Evolutionary conservation across 2,329 filamentous ascomycete genomes (phyloP).

Genomic region (Cordyceps militaris): DNA sequence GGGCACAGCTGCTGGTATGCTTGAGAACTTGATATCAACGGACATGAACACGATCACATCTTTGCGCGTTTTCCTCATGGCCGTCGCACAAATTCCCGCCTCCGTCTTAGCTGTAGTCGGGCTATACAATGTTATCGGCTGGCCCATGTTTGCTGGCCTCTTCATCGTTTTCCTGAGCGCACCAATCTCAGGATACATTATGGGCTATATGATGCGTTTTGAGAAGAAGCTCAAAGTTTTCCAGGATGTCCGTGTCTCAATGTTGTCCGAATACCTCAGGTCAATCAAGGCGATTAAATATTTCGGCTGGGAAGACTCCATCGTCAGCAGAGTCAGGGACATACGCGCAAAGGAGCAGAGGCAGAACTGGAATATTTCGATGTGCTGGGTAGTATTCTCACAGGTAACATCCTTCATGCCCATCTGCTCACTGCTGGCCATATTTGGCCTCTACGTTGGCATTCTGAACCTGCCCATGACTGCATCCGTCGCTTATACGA

Average conservation of each 20-base stretch:
- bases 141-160: conserved; percentile 47
- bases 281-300: conserved; percentile 55
- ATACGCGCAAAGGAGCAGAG: conserved; percentile 45
- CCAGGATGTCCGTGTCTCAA: conserved; percentile 49
- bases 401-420: conserved; percentile 46
- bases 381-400: conserved; percentile 39
- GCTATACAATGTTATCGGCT: conserved; percentile 49
- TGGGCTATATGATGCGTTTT: conserved; percentile 36
- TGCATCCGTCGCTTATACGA: conserved; percentile 50
- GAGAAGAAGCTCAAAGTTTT: conserved; percentile 45
- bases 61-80: conserved; percentile 38
- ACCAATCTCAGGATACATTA: conserved; percentile 44
- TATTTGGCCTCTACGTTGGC: conserved; percentile 46
- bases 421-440: conserved; percentile 44
- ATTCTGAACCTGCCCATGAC: conserved; percentile 41
- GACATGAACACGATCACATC: conserved; percentile 53
- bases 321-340: conserved; percentile 41
- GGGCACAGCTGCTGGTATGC: conserved; percentile 40
- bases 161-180: conserved; percentile 37
- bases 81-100: conserved; percentile 34
- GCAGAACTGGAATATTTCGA: conserved; percentile 45
- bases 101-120: conserved; percentile 41
- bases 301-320: conserved; percentile 51
- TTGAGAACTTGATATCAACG: conserved; percentile 51
- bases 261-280: conserved; percentile 50